Evolutionary conservation across 805 yeast species (phyloP).

Genomic region (Groenewaldozyma tartarivorans): DNA sequence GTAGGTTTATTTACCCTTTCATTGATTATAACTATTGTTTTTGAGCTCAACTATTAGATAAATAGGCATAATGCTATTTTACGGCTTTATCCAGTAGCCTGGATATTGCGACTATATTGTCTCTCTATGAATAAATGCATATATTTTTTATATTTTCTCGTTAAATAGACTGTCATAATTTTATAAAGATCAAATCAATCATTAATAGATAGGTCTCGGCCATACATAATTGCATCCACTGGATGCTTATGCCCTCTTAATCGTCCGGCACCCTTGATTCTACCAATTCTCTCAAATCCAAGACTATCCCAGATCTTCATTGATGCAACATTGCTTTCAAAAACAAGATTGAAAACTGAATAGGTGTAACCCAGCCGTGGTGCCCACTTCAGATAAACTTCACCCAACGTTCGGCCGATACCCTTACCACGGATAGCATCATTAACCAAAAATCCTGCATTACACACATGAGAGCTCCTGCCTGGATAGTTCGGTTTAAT

Average conservation of each 20-base stretch:
- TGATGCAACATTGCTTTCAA: constrained; percentile 71
- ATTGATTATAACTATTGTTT: no score
- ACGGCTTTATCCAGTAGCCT: no score
- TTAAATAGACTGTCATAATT: no score
- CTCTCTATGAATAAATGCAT: no score
- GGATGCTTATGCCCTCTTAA: constrained; percentile 53
- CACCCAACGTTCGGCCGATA: constrained; percentile 63
- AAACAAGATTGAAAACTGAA: constrained; percentile 82
- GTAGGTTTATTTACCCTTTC: no score
- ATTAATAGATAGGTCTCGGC: constrained; percentile 40
- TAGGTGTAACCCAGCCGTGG: constrained; percentile 71
- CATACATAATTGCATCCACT: constrained; percentile 72
- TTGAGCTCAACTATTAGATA: no score
- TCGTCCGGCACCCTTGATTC: constrained; percentile 61
- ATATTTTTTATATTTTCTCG: no score
- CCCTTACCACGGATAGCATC: constrained; percentile 51
- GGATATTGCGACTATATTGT: no score
- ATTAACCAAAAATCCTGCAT: constrained; percentile 76
- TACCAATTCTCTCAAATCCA: constrained; percentile 75
- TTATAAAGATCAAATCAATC: background rate
- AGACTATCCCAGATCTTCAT: constrained; percentile 70
- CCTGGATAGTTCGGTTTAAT: constrained; percentile 83
- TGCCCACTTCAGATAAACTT: constrained; percentile 58
- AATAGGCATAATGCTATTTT: no score
- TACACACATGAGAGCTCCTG: constrained; percentile 77